Conservation (phyloP, 2,329 filamentous ascomycete species). For the Zasmidium cellare region DNA sequence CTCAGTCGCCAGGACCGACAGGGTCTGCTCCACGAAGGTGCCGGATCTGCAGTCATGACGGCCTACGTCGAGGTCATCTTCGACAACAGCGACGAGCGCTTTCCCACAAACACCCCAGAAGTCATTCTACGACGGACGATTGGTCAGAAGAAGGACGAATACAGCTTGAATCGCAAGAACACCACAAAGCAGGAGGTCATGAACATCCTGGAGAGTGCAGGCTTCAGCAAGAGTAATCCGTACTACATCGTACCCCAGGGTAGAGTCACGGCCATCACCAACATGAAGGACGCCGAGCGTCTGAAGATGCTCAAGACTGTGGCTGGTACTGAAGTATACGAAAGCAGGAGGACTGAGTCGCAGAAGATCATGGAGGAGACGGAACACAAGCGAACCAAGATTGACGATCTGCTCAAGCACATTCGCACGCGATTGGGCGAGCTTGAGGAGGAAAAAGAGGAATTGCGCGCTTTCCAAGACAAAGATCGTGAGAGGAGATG, state of each 20-base stretch:
- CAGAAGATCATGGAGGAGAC: conserved; percentile 97
- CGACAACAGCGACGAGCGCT: conserved; percentile 94
- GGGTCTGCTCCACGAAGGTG: conserved; percentile 94
- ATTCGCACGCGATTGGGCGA: conserved; percentile 88
- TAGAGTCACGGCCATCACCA: conserved; percentile 90
- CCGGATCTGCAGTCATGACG: conserved; percentile 95
- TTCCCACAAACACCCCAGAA: conserved; percentile 89
- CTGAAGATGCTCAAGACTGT: conserved; percentile 92
- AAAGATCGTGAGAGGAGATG: conserved; percentile 91
- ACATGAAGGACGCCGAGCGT: conserved; percentile 96
- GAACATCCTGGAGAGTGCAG: conserved; percentile 91
- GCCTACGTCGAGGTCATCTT: conserved; percentile 99
- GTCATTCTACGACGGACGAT: conserved; percentile 91
- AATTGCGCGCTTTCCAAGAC: conserved; percentile 88
- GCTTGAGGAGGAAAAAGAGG: conserved; percentile 95
- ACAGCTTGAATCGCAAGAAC: conserved; percentile 95
- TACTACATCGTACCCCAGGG: conserved; percentile 99
- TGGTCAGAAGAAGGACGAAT: conserved; percentile 97
- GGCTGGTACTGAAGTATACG: conserved; percentile 96
- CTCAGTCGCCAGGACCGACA: conserved; percentile 95
- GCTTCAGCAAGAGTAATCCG: conserved; percentile 94
- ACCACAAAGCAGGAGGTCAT: conserved; percentile 92
- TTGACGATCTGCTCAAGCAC: conserved; percentile 86
- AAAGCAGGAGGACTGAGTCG: conserved; percentile 85
- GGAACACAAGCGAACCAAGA: conserved; percentile 90